These are phyloP conservation scores for Leersia perrieri DNA, from an alignment of 176 grass and related monocot genomes.

Conservation along the genomic window DNA sequence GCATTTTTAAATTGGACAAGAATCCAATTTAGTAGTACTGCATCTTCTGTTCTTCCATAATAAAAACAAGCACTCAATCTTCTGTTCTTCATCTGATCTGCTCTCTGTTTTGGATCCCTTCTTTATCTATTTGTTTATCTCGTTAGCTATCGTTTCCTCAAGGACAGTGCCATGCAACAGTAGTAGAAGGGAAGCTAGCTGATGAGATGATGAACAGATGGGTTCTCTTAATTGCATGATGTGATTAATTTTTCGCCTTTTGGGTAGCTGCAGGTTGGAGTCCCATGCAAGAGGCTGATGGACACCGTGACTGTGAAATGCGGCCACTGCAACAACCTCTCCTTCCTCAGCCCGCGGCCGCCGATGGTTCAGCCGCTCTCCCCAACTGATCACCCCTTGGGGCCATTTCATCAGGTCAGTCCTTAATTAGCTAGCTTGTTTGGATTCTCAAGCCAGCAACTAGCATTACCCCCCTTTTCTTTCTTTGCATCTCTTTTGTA, in stretches of 20 bases:
- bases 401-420: conserved; percentile 47
- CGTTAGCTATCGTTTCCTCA: background rate
- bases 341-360: conserved; percentile 63
- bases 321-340: conserved; percentile 91
- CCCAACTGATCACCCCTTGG: conserved; percentile 53
- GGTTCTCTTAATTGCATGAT: conserved; percentile 26
- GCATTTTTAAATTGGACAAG: conserved; percentile 14
- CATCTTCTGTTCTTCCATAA: conserved; percentile 19
- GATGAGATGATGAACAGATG: background rate
- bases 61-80: background rate
- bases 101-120: background rate
- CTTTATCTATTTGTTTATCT: background rate
- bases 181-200: too few species aligned
- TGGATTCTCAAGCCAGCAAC: background rate
- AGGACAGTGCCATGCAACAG: conserved; percentile 28
- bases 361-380: conserved; percentile 66
- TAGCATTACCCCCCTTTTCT: background rate
- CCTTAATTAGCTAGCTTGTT: background rate
- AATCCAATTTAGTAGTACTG: conserved; percentile 18
- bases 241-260: conserved; percentile 41
- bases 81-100: background rate
- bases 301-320: conserved; percentile 87
- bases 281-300: conserved; percentile 90
- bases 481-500: background rate
- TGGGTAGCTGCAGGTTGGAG: conserved; percentile 85